phyloP scores from a whole-genome alignment of 371 early-diverging fungal species.

The Actinomucor elegans region DNA sequence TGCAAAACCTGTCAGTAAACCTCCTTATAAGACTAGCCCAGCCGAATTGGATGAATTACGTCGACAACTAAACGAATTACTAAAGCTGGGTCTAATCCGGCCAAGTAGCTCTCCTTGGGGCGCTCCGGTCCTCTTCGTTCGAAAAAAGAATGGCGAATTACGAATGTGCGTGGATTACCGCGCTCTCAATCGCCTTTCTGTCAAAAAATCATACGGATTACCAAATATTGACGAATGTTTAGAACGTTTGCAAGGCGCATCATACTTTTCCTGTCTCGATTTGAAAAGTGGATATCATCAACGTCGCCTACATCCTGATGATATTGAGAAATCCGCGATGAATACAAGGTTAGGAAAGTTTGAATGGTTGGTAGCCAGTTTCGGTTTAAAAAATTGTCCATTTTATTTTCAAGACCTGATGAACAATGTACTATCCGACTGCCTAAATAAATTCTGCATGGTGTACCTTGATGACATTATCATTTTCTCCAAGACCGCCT shows the following conservation, averaged over 20 bases:
- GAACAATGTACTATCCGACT: slow-evolving; percentile 23
- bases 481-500: slow-evolving; percentile 42
- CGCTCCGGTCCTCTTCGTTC: slow-evolving; percentile 41
- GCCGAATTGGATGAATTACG: neutral
- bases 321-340: neutral
- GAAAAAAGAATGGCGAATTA: slow-evolving; percentile 43
- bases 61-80: slow-evolving; percentile 1
- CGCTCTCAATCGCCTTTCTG: slow-evolving; percentile 43
- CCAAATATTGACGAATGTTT: slow-evolving; percentile 46
- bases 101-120: slow-evolving; percentile 24
- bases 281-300: slow-evolving; percentile 8
- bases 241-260: slow-evolving; percentile 19
- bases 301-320: neutral
- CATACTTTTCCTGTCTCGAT: slow-evolving; percentile 21
- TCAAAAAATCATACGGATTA: slow-evolving; percentile 44
- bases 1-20: neutral
- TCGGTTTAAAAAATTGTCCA: neutral
- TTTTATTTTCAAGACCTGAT: neutral
- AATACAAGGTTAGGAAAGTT: slow-evolving; percentile 9
- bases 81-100: slow-evolving; percentile 13
- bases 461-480: slow-evolving; percentile 64
- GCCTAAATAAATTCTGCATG: slow-evolving; percentile 32
- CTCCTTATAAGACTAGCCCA: neutral
- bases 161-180: slow-evolving; percentile 40
- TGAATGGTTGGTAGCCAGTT: neutral